A percentile compares a stretch with the other conserved stretches of the same genome.
Conservation (phyloP, 2,329 filamentous ascomycete species). For the Alternaria rosae region DNA sequence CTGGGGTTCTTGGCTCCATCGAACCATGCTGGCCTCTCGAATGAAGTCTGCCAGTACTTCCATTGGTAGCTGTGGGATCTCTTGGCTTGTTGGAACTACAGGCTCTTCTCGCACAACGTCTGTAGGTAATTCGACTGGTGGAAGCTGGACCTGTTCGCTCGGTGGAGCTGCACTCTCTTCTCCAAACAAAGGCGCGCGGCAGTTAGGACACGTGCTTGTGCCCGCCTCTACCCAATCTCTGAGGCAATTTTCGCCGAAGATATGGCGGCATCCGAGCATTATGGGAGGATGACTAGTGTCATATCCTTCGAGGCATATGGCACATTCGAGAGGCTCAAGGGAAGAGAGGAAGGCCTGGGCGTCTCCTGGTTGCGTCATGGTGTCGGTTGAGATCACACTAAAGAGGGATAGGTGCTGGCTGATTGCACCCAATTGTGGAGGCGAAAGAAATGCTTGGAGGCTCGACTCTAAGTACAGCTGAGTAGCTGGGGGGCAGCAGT, state of each 20-base stretch:
- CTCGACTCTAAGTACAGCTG: not conserved
- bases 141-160: not conserved
- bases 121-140: not conserved
- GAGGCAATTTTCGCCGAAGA: slow-evolving; percentile 5
- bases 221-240: not conserved
- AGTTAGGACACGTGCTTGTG: slow-evolving; percentile 2
- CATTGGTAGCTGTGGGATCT: not conserved
- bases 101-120: not conserved
- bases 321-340: slow-evolving; percentile 1
- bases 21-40: not conserved
- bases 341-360: slow-evolving; percentile 1
- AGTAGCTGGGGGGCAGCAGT: not conserved
- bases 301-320: slow-evolving; percentile 5
- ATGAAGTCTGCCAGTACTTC: not conserved
- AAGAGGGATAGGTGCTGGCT: not conserved
- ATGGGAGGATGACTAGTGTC: not conserved
- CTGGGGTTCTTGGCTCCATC: not conserved
- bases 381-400: not conserved
- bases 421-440: not conserved
- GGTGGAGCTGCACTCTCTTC: not conserved
- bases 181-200: not conserved
- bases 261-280: slow-evolving; percentile 1
- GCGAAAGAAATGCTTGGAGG: not conserved
- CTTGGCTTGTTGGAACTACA: not conserved
- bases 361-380: not conserved